Conservation (phyloP, 495 filamentous ascomycete species). For the Pseudevernia furfuracea region DNA sequence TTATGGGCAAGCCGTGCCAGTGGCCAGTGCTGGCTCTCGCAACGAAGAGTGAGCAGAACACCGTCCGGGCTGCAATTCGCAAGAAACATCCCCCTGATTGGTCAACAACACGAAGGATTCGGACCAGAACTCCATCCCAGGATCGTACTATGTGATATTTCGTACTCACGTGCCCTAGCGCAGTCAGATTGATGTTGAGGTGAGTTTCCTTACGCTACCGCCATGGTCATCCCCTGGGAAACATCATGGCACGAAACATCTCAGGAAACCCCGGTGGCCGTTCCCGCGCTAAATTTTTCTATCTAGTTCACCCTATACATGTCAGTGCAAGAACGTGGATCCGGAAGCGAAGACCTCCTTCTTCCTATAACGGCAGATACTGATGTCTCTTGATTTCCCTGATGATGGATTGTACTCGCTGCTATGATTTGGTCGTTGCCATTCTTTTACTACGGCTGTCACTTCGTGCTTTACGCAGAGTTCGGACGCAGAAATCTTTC, state of each 20-base stretch:
- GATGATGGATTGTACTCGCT: no score
- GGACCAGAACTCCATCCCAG: no score
- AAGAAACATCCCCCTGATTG: background rate
- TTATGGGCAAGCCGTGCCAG: background rate
- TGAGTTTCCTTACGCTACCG: background rate
- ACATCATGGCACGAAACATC: background rate
- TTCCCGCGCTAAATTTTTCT: background rate
- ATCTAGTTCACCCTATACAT: background rate
- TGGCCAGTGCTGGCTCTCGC: constrained; percentile 3
- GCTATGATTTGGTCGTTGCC: no score
- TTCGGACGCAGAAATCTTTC: no score
- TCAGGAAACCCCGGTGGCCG: background rate
- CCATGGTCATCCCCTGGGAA: background rate
- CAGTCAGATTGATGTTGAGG: background rate
- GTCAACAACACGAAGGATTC: no score
- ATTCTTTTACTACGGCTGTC: no score
- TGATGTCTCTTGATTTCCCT: no score
- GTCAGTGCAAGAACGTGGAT: background rate
- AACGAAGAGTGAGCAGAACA: background rate
- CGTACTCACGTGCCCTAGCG: background rate
- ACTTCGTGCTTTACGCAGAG: no score
- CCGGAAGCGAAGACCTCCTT: no score
- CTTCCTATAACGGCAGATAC: no score
- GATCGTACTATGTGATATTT: background rate
- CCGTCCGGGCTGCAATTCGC: background rate